phyloP scores from a whole-genome alignment of 768 basidiomycete genomes.

The Phaffia tasmanica region DNA sequence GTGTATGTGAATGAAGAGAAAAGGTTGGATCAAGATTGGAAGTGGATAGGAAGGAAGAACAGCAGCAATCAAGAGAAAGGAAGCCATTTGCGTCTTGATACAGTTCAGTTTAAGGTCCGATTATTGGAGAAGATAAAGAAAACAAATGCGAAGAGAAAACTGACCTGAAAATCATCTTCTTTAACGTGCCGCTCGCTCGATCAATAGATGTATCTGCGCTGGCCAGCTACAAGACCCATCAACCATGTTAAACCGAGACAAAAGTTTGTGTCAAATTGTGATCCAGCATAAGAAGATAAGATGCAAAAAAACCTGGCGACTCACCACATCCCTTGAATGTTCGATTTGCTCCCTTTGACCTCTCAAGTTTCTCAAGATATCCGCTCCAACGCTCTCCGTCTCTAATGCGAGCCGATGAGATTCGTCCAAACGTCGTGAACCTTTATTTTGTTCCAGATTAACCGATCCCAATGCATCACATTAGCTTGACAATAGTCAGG shows the following conservation, averaged over 20 bases:
- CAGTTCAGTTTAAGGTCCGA: conserved; percentile 9
- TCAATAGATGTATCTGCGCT: conserved; percentile 82
- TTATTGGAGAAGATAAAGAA: conserved; percentile 9
- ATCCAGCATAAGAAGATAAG: conserved; percentile 3
- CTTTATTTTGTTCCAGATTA: neutral
- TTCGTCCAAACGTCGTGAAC: conserved; percentile 66
- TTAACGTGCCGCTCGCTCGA: conserved; percentile 78
- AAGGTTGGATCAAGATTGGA: neutral
- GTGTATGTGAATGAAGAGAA: neutral
- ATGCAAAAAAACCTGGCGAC: conserved; percentile 29
- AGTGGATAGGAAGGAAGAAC: neutral
- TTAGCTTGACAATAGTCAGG: too few species aligned
- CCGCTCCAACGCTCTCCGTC: conserved; percentile 90
- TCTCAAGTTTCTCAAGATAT: conserved; percentile 74
- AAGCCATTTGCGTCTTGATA: conserved; percentile 13
- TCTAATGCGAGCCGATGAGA: conserved; percentile 86
- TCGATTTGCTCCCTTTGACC: conserved; percentile 88
- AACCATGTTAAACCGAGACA: neutral
- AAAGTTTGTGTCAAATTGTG: neutral
- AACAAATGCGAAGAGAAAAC: conserved; percentile 32
- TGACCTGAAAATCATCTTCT: conserved; percentile 90
- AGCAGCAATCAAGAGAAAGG: conserved; percentile 11
- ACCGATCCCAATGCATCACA: neutral
- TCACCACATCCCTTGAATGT: conserved; percentile 76
- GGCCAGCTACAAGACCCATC: conserved; percentile 50